These are phyloP conservation scores for Cytospora piceae DNA, from an alignment of 2,329 filamentous ascomycete genomes.

Conservation along the genomic window DNA sequence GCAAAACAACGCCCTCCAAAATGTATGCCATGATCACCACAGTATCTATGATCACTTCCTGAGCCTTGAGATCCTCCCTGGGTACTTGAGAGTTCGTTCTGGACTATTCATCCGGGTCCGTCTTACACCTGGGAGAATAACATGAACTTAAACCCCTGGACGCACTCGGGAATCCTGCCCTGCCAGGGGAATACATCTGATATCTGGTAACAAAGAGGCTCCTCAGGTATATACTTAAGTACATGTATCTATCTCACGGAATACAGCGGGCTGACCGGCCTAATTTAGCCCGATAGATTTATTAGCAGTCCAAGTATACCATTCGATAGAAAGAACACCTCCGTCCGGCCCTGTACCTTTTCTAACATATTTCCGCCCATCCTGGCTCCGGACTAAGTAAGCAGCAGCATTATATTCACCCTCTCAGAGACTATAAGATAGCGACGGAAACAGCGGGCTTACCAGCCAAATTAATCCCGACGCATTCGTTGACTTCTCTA, in stretches of 20 bases:
- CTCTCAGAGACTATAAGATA: neutral
- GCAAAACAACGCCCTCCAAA: too few relatives aligned
- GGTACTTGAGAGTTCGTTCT: too few relatives aligned
- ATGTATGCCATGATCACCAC: too few relatives aligned
- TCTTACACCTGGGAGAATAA: too few relatives aligned
- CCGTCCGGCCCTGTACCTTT: neutral
- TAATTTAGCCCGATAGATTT: neutral
- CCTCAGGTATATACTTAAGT: neutral
- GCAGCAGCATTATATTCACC: neutral
- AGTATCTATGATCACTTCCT: too few relatives aligned
- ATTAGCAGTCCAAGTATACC: neutral
- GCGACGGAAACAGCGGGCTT: neutral
- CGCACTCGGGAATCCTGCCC: neutral
- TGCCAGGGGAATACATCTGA: neutral
- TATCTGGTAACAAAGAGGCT: neutral
- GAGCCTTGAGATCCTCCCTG: too few relatives aligned
- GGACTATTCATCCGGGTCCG: too few relatives aligned
- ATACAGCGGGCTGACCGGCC: neutral
- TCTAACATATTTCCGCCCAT: neutral
- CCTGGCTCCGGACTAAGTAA: too few relatives aligned
- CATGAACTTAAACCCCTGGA: neutral
- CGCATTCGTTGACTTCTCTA: too few relatives aligned
- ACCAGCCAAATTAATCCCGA: too few relatives aligned
- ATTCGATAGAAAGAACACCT: neutral
- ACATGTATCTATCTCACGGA: neutral